phyloP scores from a whole-genome alignment of 257 asterid genomes.

The Gardenia jasminoides region DNA sequence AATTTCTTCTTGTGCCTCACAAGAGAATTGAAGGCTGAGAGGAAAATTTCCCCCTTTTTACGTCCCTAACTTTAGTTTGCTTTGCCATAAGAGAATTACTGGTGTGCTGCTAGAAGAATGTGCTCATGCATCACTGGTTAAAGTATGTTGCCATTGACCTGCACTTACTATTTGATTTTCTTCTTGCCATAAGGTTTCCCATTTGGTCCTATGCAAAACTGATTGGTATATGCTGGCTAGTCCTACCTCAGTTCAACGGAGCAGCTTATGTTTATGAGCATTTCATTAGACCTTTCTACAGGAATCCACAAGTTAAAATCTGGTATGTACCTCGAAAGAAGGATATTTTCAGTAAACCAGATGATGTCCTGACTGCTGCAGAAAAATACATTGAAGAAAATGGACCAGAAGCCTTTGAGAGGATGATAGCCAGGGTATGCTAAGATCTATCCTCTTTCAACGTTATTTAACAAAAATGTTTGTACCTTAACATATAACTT shows the following conservation, averaged over 20 bases:
- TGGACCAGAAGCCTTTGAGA: constrained; percentile 83
- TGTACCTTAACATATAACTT: not conserved
- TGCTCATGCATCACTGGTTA: not conserved
- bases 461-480: not conserved
- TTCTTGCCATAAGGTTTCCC: constrained; percentile 55
- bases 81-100: not conserved
- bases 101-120: not conserved
- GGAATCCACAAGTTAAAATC: constrained; percentile 64
- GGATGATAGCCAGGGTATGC: constrained; percentile 73
- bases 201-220: constrained; percentile 82
- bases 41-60: not conserved
- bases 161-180: not conserved
- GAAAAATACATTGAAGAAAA: constrained; percentile 74
- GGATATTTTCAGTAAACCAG: constrained; percentile 64
- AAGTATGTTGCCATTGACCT: not conserved
- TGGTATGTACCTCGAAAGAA: constrained; percentile 71
- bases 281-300: constrained; percentile 78
- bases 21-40: not conserved
- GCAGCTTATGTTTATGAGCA: constrained; percentile 77
- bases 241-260: constrained; percentile 86
- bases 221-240: constrained; percentile 74
- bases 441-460: not conserved
- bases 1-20: not conserved
- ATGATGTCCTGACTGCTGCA: constrained; percentile 73
- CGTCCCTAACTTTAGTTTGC: not conserved